Base-by-base conservation (phyloP, 257 asterid genomes). In the Phtheirospermum japonicum region DNA sequence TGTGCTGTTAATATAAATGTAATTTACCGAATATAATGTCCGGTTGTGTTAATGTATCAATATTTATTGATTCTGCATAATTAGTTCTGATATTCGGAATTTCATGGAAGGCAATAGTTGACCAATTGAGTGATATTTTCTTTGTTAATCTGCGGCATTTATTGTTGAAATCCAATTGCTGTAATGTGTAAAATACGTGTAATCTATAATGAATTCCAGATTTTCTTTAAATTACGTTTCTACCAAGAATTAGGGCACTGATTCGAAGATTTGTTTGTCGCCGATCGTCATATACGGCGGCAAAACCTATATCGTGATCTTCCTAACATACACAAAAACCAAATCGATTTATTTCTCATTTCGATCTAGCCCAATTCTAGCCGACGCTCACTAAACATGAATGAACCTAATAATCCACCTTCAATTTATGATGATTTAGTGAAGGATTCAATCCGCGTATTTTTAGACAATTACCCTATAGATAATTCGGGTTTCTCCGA, bases 151-250 rank as follows among this genome's bases (percentile, higher is more conserved):
- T 3, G 30, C 37, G 19, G 61, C 65, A 66, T 75, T 67, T 61
- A 66, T 48, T 70, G 73, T 61, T 61, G 36, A 46, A 39, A 49
- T 37, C 57, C 40, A 16, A 36, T 63, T 57, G 9, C 45, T 68
- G 30, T 66, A 50, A 66, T 74, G 23, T 60, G 46, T 17, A 49
- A n/a, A 20, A 43, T 62, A 53, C 36, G 31, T 18, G 75, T 43
- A 64, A 63, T 64, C 53, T 50, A 36, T 45, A 3, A 18, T 11
- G 39, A 34, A 66, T 67, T 57, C 59, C 63, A 49, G 37, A 37
- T 59, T 34, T 13, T 23, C 36, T 46, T 68, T 23, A 53, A 31
- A 20, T 67, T 57, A 33, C 42, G 46, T 54, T 13, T 36, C 54
- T 59, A 18, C 42, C 33, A 33, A 18, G 11, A 19, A 31, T 59